Evolutionary conservation across 2,329 filamentous ascomycete species (phyloP).

Genomic region (Juglanconis juglandina): DNA sequence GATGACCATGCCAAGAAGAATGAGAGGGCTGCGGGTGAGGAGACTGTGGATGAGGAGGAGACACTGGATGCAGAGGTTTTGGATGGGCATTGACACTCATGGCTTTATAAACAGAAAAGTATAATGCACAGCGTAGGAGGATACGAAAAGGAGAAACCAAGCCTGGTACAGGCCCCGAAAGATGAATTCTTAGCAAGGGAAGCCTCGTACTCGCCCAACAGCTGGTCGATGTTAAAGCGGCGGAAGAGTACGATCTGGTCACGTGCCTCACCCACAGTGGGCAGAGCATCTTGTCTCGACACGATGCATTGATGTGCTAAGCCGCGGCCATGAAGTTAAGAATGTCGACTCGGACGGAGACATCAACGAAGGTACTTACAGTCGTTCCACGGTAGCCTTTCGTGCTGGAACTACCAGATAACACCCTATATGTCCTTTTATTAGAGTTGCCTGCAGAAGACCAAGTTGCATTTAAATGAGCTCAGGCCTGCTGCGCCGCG

Average conservation of each 20-base stretch:
- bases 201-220: constrained; percentile 32
- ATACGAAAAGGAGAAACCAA: too few relatives aligned
- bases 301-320: constrained; percentile 32
- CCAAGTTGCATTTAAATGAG: too few relatives aligned
- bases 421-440: constrained; percentile 29
- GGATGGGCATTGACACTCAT: too few relatives aligned
- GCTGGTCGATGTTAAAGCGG: constrained; percentile 41
- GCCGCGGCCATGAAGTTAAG: constrained; percentile 37
- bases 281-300: constrained; percentile 49
- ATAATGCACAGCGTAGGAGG: too few relatives aligned
- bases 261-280: constrained; percentile 41
- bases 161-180: constrained; percentile 37
- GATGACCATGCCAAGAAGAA: too few relatives aligned
- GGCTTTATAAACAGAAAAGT: too few relatives aligned
- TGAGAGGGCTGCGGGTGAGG: too few relatives aligned
- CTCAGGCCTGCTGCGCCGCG: too few relatives aligned
- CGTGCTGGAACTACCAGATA: constrained; percentile 46
- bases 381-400: constrained; percentile 30
- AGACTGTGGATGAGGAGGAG: too few relatives aligned
- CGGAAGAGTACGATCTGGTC: constrained; percentile 41
- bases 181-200: constrained; percentile 43
- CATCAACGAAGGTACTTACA: constrained; percentile 30
- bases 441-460: too few relatives aligned
- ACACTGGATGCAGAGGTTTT: too few relatives aligned
- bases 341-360: constrained; percentile 32